Conservation (phyloP, 2,329 filamentous ascomycete genomes). For the Verticillium alfalfae region DNA sequence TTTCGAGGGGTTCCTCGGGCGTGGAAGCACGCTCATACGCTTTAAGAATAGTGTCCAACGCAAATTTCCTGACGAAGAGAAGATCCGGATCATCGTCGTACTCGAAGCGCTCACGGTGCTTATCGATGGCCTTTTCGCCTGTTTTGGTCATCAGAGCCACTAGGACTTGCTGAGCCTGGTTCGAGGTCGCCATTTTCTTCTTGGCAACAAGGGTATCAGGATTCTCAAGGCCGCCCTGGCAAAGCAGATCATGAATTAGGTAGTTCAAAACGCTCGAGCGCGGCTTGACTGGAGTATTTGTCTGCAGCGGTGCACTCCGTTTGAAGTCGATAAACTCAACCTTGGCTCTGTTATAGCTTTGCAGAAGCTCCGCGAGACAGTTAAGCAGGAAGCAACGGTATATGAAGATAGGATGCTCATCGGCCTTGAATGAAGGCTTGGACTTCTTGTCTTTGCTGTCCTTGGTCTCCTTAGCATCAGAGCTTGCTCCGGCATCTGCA, state of each 20-base stretch:
- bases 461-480: constrained; percentile 10
- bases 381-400: constrained; percentile 94
- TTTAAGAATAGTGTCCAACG: constrained; percentile 86
- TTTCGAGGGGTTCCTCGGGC: constrained; percentile 74
- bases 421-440: constrained; percentile 79
- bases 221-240: constrained; percentile 57
- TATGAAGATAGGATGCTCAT: constrained; percentile 92
- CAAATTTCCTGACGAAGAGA: constrained; percentile 88
- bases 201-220: constrained; percentile 72
- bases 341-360: constrained; percentile 91
- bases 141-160: constrained; percentile 87
- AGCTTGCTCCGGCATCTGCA: background rate
- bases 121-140: constrained; percentile 64
- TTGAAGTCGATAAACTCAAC: constrained; percentile 99
- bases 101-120: constrained; percentile 50
- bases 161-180: constrained; percentile 79
- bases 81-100: constrained; percentile 78
- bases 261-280: constrained; percentile 92
- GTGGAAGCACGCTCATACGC: constrained; percentile 83
- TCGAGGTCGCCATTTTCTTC: constrained; percentile 80
- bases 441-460: constrained; percentile 59
- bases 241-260: constrained; percentile 72
- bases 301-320: constrained; percentile 77
- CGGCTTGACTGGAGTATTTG: constrained; percentile 87
- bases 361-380: constrained; percentile 82